phyloP scores from a whole-genome alignment of 2,329 filamentous ascomycete genomes.

The Penicillium nordicum region DNA sequence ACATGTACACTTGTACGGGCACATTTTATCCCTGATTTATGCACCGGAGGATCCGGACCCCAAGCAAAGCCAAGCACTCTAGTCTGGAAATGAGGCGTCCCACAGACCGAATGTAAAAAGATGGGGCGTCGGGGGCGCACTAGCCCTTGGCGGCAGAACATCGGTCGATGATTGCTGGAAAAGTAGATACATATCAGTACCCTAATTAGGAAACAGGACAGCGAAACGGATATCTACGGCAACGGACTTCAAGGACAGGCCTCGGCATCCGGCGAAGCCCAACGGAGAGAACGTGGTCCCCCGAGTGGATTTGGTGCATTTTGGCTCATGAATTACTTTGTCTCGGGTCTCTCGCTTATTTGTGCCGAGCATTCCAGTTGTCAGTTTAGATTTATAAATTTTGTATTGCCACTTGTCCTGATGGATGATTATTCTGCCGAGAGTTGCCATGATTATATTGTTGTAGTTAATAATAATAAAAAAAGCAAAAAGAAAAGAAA shows the following conservation, averaged over 20 bases:
- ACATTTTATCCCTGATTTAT: constrained; percentile 4
- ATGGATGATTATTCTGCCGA: background rate
- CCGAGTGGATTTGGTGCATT: background rate
- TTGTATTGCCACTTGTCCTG: background rate
- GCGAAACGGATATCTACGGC: background rate
- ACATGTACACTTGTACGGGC: background rate
- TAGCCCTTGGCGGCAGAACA: background rate
- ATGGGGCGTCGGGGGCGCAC: constrained; percentile 4
- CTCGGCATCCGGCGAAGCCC: background rate
- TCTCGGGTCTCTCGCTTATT: constrained; percentile 1
- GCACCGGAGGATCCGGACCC: constrained; percentile 16
- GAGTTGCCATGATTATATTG: background rate
- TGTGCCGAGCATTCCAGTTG: constrained; percentile 2
- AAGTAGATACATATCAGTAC: background rate
- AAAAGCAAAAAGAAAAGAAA: background rate
- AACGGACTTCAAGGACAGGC: background rate
- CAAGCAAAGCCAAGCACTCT: constrained; percentile 26
- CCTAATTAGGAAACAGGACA: background rate
- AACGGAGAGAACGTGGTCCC: background rate
- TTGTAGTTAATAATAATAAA: background rate
- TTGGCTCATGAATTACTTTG: background rate
- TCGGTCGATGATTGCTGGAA: background rate
- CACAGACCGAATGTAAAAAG: constrained; percentile 15
- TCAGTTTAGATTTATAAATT: background rate
- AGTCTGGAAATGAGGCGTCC: constrained; percentile 19